Evolutionary conservation across 2,329 filamentous ascomycete species (phyloP).

Genomic region (Scedosporium apiospermum): DNA sequence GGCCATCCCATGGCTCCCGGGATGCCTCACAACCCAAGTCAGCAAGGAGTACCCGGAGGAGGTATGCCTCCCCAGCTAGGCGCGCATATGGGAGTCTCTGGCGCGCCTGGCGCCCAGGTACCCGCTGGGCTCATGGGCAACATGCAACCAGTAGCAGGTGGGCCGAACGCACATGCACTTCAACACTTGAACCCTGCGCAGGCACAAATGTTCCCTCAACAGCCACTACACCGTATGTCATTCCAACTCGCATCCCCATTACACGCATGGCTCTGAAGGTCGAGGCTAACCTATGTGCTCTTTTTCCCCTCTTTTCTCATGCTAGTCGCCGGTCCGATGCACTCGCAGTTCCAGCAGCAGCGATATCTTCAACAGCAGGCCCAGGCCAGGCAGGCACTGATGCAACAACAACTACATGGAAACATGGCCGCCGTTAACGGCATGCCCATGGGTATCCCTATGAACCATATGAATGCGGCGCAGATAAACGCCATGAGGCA

Average conservation of each 20-base stretch:
- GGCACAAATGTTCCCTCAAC: slow-evolving; percentile 48
- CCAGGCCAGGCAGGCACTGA: slow-evolving; percentile 34
- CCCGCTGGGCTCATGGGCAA: slow-evolving; percentile 68
- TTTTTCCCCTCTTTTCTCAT: slow-evolving; percentile 11
- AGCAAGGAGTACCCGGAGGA: slow-evolving; percentile 46
- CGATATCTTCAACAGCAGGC: slow-evolving; percentile 17
- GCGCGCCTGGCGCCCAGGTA: slow-evolving; percentile 59
- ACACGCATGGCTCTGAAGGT: background rate
- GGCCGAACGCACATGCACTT: slow-evolving; percentile 58
- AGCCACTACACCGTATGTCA: slow-evolving; percentile 20
- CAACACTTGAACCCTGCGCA: slow-evolving; percentile 60
- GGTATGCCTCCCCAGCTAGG: slow-evolving; percentile 58
- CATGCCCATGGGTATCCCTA: slow-evolving; percentile 44
- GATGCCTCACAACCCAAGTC: slow-evolving; percentile 59
- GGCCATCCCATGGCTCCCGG: slow-evolving; percentile 55
- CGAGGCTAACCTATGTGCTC: background rate
- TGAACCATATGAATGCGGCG: slow-evolving; percentile 33
- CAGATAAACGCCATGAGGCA: slow-evolving; percentile 43
- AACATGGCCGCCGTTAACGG: slow-evolving; percentile 36
- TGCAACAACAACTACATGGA: slow-evolving; percentile 38
- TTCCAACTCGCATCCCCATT: background rate
- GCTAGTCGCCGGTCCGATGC: slow-evolving; percentile 20
- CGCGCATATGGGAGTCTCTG: slow-evolving; percentile 60
- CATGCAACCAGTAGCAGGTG: slow-evolving; percentile 59
- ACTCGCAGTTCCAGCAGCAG: slow-evolving; percentile 22